Conservation (phyloP, 2,329 filamentous ascomycete genomes). For the Colletotrichum noveboracense region DNA sequence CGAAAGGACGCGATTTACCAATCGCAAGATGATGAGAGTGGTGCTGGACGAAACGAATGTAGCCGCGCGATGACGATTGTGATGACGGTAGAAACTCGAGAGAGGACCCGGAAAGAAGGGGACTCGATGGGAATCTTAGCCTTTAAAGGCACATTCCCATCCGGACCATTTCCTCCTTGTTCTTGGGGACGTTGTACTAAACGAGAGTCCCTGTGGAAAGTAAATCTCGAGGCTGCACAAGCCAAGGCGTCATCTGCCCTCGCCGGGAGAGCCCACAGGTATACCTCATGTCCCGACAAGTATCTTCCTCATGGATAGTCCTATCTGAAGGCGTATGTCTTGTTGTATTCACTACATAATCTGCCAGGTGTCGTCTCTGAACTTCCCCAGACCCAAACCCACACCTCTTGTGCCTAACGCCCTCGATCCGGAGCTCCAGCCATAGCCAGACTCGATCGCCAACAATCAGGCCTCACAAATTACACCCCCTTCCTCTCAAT, state of each 20-base stretch:
- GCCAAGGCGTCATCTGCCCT: background rate
- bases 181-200: background rate
- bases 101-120: background rate
- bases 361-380: background rate
- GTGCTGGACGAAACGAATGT: background rate
- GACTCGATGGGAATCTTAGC: background rate
- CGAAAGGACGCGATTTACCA: background rate
- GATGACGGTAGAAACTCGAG: background rate
- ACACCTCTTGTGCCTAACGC: background rate
- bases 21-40: background rate
- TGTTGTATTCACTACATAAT: background rate
- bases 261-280: background rate
- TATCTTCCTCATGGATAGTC: background rate
- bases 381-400: background rate
- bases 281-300: background rate
- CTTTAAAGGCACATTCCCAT: background rate
- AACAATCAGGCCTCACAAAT: background rate
- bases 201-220: background rate
- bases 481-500: background rate
- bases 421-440: background rate
- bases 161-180: background rate
- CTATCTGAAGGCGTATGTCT: background rate
- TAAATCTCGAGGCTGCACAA: background rate
- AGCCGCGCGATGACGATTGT: background rate
- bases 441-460: background rate